A percentile compares a stretch with the other conserved stretches of the same genome.
phyloP scores from a whole-genome alignment of 1,139 yeast genomes.

The Nematodospora anomalae region DNA sequence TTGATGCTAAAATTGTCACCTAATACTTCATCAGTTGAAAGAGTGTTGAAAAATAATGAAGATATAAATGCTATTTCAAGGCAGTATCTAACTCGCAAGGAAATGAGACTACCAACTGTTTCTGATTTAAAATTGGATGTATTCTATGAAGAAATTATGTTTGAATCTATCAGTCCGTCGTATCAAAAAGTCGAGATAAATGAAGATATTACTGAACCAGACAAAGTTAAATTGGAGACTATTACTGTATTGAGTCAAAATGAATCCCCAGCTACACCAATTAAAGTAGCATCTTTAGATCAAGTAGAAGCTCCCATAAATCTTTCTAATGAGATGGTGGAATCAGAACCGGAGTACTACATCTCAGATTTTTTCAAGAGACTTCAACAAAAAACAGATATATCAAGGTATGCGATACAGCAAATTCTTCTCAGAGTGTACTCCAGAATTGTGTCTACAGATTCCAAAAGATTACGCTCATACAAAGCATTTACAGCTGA shows the following conservation, averaged over 20 bases:
- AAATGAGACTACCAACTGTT: conserved; percentile 17
- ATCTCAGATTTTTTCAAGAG: conserved; percentile 29
- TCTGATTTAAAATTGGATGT: conserved; percentile 27
- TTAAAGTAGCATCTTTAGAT: not conserved
- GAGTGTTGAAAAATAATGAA: conserved; percentile 11
- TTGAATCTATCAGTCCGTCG: conserved; percentile 17
- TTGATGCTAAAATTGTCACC: conserved; percentile 42
- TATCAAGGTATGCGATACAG: conserved; percentile 63
- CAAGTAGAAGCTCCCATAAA: conserved; percentile 11
- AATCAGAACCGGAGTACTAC: conserved; percentile 24
- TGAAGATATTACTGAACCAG: conserved; percentile 1
- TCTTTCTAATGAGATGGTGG: conserved; percentile 6
- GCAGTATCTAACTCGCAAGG: conserved; percentile 21
- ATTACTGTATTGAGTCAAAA: conserved; percentile 3
- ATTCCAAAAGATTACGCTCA: conserved; percentile 59
- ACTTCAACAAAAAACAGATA: conserved; percentile 30
- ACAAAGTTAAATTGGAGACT: conserved; percentile 5
- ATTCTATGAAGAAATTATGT: conserved; percentile 26
- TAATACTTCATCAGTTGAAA: conserved; percentile 13
- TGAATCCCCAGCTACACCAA: conserved; percentile 3
- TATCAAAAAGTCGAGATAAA: conserved; percentile 10
- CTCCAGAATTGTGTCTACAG: conserved; percentile 75
- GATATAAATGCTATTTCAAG: conserved; percentile 39
- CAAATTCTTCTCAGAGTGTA: conserved; percentile 73
- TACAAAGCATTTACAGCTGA: conserved; percentile 88